Evolutionary conservation across 2,329 filamentous ascomycete genomes (phyloP).

Genomic region (Sclerotinia nivalis): DNA sequence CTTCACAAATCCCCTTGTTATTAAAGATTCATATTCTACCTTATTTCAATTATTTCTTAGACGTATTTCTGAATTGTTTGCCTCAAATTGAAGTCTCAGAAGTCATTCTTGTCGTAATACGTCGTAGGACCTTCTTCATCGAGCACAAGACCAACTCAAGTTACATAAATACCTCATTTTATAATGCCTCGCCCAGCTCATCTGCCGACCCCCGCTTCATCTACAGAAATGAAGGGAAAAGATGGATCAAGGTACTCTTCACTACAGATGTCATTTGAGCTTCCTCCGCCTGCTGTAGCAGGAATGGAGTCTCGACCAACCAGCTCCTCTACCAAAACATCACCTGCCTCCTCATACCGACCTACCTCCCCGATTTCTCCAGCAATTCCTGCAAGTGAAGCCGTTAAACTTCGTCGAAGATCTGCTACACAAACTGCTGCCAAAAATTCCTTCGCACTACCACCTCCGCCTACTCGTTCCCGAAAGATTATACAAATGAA

Average conservation of each 20-base stretch:
- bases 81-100: background rate
- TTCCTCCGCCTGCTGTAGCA: constrained; percentile 73
- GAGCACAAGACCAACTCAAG: constrained; percentile 23
- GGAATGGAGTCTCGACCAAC: constrained; percentile 51
- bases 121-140: constrained; percentile 6
- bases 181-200: constrained; percentile 66
- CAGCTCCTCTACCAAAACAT: constrained; percentile 47
- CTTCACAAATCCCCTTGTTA: background rate
- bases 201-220: constrained; percentile 77
- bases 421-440: constrained; percentile 45
- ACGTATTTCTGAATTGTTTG: background rate
- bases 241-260: constrained; percentile 63
- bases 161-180: constrained; percentile 25
- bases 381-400: constrained; percentile 44
- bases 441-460: constrained; percentile 73
- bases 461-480: constrained; percentile 86
- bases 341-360: constrained; percentile 52
- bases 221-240: constrained; percentile 75
- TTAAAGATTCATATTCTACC: background rate
- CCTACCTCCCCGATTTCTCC: constrained; percentile 48
- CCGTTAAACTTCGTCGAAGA: constrained; percentile 47
- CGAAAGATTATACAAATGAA: constrained; percentile 99
- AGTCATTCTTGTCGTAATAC: constrained; percentile 4
- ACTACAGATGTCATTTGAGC: constrained; percentile 69
- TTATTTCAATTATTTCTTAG: background rate